Conservation (phyloP, 345 rosid genomes). For the Syzygium aromaticum region DNA sequence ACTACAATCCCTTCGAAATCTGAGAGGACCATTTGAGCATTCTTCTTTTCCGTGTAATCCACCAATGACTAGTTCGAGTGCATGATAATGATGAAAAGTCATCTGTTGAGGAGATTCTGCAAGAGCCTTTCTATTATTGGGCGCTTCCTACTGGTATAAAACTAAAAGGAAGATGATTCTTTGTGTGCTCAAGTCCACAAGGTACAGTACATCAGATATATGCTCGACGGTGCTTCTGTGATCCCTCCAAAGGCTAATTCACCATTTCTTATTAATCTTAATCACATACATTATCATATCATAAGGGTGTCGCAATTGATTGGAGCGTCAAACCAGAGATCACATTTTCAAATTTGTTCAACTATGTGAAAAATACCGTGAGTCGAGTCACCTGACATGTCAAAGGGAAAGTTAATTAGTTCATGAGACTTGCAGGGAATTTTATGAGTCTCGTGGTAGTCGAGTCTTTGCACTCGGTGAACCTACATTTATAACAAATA, state of each 20-base stretch:
- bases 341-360: background rate
- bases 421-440: background rate
- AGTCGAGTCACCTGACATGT: background rate
- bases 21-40: background rate
- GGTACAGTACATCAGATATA: background rate
- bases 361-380: background rate
- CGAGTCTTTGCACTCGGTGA: background rate
- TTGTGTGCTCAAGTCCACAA: background rate
- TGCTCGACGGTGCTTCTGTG: background rate
- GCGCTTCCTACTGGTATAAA: too few species aligned
- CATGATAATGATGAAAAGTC: background rate
- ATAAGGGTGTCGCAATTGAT: background rate
- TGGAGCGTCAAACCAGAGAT: background rate
- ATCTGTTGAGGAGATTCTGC: background rate
- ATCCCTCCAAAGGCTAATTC: background rate
- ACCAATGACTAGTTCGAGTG: background rate
- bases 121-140: background rate
- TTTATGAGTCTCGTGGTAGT: background rate
- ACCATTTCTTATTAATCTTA: background rate
- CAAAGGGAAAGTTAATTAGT: background rate
- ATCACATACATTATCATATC: background rate
- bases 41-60: background rate
- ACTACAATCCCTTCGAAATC: background rate
- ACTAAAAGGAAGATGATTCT: background rate
- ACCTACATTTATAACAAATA: background rate